A percentile compares a stretch with the other conserved stretches of the same genome.
Conservation (phyloP, 2,329 filamentous ascomycete genomes). For the Orbilia oligospora region DNA sequence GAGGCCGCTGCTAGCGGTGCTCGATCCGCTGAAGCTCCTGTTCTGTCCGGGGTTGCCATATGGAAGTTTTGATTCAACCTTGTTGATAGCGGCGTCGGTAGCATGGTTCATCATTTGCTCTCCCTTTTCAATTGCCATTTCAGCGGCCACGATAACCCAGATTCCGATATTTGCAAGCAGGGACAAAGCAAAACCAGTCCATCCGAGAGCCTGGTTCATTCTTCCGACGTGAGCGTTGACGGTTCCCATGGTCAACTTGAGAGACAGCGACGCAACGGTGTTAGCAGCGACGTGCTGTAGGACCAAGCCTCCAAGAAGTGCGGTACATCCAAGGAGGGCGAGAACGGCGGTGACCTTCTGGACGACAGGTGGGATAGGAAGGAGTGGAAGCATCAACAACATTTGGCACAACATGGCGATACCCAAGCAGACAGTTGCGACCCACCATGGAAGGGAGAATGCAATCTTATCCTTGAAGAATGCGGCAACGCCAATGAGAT, state of each 20-base stretch:
- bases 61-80: conserved; percentile 44
- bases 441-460: conserved; percentile 62
- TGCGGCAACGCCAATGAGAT: conserved; percentile 63
- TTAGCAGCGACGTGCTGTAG: conserved; percentile 63
- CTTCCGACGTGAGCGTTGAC: conserved; percentile 62
- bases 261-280: conserved; percentile 62
- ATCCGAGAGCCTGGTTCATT: conserved; percentile 62
- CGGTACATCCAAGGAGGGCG: conserved; percentile 55
- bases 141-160: conserved; percentile 61
- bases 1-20: conserved; percentile 48
- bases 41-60: conserved; percentile 14
- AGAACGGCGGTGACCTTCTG: conserved; percentile 60
- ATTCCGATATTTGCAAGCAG: conserved; percentile 60
- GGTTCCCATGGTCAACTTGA: conserved; percentile 61
- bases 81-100: conserved; percentile 51
- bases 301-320: conserved; percentile 62
- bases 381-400: conserved; percentile 61
- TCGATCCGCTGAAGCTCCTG: conserved; percentile 38
- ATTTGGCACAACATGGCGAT: conserved; percentile 62
- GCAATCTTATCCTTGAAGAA: conserved; percentile 63
- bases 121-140: conserved; percentile 62
- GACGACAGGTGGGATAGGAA: conserved; percentile 62
- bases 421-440: conserved; percentile 58
- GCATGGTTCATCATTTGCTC: conserved; percentile 60
- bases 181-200: conserved; percentile 62